phyloP scores from a whole-genome alignment of 2,329 filamentous ascomycete species.

The Rhytidhysteron rufulum region DNA sequence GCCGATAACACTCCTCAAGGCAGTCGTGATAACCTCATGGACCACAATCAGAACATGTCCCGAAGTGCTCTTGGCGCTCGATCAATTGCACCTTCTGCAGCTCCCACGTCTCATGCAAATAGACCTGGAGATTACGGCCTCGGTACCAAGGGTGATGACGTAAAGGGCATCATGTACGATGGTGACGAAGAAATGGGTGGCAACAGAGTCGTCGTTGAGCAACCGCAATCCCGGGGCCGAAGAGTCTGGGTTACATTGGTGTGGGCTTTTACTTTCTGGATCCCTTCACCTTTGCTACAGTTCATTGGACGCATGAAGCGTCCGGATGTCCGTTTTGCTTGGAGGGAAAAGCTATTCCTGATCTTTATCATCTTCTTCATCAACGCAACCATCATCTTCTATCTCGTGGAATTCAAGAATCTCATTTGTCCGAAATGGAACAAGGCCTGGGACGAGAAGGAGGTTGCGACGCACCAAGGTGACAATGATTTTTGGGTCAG shows the following conservation, averaged over 20 bases:
- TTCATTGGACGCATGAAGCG: slow-evolving; percentile 91
- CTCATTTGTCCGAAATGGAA: slow-evolving; percentile 86
- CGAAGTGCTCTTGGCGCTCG: slow-evolving; percentile 41
- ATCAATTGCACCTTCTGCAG: slow-evolving; percentile 56
- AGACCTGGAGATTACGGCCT: slow-evolving; percentile 81
- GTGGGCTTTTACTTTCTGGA: slow-evolving; percentile 90
- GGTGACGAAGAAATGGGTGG: slow-evolving; percentile 76
- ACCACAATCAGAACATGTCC: slow-evolving; percentile 41
- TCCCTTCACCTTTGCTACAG: slow-evolving; percentile 79
- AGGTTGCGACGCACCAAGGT: slow-evolving; percentile 70
- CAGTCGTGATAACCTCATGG: slow-evolving; percentile 69
- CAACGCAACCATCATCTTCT: slow-evolving; percentile 82
- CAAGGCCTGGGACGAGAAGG: slow-evolving; percentile 74
- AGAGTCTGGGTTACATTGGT: slow-evolving; percentile 77
- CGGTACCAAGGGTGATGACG: slow-evolving; percentile 75
- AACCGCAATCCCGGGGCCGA: slow-evolving; percentile 59
- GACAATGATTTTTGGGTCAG: slow-evolving; percentile 80
- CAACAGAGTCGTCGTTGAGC: slow-evolving; percentile 71
- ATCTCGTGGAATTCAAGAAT: slow-evolving; percentile 81
- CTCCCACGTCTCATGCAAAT: slow-evolving; percentile 49
- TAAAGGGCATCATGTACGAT: slow-evolving; percentile 53
- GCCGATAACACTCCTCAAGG: slow-evolving; percentile 58
- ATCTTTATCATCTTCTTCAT: slow-evolving; percentile 75
- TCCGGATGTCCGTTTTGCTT: slow-evolving; percentile 93
- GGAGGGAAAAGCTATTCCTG: slow-evolving; percentile 90